Conservation (phyloP, 768 basidiomycete species). For the Suillus luteus region DNA sequence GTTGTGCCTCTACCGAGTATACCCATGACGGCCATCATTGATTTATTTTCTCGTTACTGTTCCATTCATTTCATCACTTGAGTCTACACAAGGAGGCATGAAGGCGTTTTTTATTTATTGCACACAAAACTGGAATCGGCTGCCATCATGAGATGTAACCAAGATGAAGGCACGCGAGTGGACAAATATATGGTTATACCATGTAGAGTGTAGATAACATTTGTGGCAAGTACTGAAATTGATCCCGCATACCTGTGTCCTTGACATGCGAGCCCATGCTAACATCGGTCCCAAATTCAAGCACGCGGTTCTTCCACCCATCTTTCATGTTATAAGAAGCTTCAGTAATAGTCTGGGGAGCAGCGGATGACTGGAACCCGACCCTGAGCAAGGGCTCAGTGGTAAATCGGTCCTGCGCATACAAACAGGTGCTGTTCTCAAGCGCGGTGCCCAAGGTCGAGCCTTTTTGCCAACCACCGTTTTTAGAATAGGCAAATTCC, state of each 20-base stretch:
- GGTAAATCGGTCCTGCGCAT: not conserved
- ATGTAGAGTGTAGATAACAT: not conserved
- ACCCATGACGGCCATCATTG: too few species aligned
- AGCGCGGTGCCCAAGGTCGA: not conserved
- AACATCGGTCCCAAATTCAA: not conserved
- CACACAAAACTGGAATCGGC: too few species aligned
- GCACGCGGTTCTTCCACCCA: not conserved
- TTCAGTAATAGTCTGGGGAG: constrained; percentile 1
- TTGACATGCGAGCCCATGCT: not conserved
- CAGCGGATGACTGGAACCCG: not conserved
- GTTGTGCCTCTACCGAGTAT: too few species aligned
- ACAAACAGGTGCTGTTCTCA: not conserved
- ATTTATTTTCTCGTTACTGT: too few species aligned
- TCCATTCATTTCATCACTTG: too few species aligned
- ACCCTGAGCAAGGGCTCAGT: not conserved
- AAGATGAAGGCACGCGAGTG: too few species aligned
- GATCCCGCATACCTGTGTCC: not conserved
- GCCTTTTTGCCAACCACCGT: not conserved
- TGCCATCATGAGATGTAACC: too few species aligned
- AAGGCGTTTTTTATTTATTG: too few species aligned
- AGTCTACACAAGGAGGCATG: too few species aligned
- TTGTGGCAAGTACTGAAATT: not conserved
- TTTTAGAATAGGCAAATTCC: not conserved
- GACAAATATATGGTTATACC: not conserved
- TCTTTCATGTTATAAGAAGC: not conserved